These are phyloP conservation scores for Musa itinerans DNA, from an alignment of 176 grass and related monocot genomes.

Conservation along the genomic window DNA sequence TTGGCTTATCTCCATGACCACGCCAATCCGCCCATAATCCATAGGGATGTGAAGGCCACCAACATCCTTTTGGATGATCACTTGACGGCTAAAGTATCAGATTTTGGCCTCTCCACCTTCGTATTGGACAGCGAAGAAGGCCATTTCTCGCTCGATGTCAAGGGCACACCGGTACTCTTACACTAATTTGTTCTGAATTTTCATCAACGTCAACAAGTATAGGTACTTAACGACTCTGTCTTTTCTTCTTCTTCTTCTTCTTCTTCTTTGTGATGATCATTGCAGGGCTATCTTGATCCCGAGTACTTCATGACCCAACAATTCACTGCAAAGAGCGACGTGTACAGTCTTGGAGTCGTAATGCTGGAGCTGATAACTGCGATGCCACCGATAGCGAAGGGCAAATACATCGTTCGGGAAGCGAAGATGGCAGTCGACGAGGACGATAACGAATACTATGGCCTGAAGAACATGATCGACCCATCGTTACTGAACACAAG, in stretches of 20 bases:
- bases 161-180: slow-evolving; percentile 41
- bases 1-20: slow-evolving; percentile 81
- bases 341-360: slow-evolving; percentile 70
- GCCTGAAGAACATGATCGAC: slow-evolving; percentile 60
- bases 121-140: slow-evolving; percentile 42
- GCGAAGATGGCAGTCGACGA: slow-evolving; percentile 36
- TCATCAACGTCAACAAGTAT: too few relatives aligned
- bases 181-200: too few relatives aligned
- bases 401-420: slow-evolving; percentile 62
- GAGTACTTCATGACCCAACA: slow-evolving; percentile 92
- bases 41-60: slow-evolving; percentile 81
- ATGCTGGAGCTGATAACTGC: slow-evolving; percentile 66
- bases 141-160: slow-evolving; percentile 66
- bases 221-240: too few relatives aligned
- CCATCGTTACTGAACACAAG: slow-evolving; percentile 35
- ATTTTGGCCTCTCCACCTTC: slow-evolving; percentile 81
- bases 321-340: slow-evolving; percentile 76
- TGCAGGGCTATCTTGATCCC: slow-evolving; percentile 71
- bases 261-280: slow-evolving; percentile 13
- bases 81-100: slow-evolving; percentile 70
- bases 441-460: slow-evolving; percentile 53
- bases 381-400: slow-evolving; percentile 63
- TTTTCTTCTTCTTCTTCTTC: too few relatives aligned
- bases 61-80: slow-evolving; percentile 86
- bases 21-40: slow-evolving; percentile 73